Base-by-base conservation (phyloP, 2,329 filamentous ascomycete genomes). In the Coleophoma crateriformis region DNA sequence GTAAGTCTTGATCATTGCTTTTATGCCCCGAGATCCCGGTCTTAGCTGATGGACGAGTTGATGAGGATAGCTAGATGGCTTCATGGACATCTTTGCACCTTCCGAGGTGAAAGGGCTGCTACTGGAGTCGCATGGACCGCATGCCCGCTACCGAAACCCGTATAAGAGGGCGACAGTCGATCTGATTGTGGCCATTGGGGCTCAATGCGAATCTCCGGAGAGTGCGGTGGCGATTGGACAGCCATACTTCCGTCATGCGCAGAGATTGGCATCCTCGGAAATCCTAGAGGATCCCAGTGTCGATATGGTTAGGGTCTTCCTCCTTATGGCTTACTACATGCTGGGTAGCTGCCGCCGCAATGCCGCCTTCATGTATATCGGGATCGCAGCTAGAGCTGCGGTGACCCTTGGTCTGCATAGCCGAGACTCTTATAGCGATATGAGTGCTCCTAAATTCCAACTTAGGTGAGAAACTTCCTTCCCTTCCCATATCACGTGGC, bases 301-400 rank as follows among this genome's bases (percentile, higher is more conserved):
- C 7, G 50, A 56, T 2, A 66, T 64, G 0, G 61, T 69, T 15
- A 60, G 66, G 48, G 58, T 61, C 15, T 56, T 67, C 46, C 50
- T 64, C 0, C 57, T 68, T 15, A 61, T 71, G 46, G 59, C 67
- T 11, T 62, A 67, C 58, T 70, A 68, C 45, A 58, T 70, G 0
- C 50, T 69, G 0, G 62, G 59, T 3, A 64, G 61, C 2, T 67
- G 64, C 2, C 59, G 66, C 3, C 57, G 63, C 0, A 69, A 68
- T 34, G 63, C 67, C 2, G 67, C 68, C 0, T 69, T 67, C 11
- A 65, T 69, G 63, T 61, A 67, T 33, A 60, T 70, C 1, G 68
- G 67, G 2, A 61, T 64, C 43, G 67, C 67, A 1, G 65, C 64
- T 2, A 55, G 66, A 19, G 71, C 71, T 7, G 65, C 66, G 2